phyloP scores from a whole-genome alignment of 78 protist genomes.

The Fonticula alba region DNA sequence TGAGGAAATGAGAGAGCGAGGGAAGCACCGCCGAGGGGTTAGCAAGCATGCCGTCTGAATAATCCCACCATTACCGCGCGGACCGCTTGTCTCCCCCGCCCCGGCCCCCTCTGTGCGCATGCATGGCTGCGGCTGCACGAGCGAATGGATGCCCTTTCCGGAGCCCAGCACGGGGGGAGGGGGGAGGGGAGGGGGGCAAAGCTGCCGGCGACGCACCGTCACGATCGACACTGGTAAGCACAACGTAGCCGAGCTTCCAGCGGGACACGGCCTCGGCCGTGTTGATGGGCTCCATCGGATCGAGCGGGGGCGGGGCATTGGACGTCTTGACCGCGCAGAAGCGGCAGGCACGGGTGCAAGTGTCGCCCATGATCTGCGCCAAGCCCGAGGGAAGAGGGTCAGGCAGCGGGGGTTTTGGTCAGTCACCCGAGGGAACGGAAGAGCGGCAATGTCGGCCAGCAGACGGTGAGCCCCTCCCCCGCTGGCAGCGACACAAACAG shows the following conservation, averaged over 20 bases:
- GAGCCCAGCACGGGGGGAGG: not conserved
- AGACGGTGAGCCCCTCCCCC: no score
- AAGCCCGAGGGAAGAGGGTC: not conserved
- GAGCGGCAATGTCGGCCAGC: no score
- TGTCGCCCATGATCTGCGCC: slow-evolving; percentile 64
- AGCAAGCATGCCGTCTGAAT: not conserved
- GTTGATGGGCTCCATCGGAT: slow-evolving; percentile 58
- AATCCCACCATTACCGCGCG: not conserved
- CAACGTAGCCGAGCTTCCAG: slow-evolving; percentile 76
- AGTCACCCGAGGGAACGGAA: not conserved
- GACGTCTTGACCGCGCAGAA: slow-evolving; percentile 73
- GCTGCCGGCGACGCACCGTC: slow-evolving; percentile 27
- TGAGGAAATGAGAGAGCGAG: not conserved
- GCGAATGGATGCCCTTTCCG: not conserved
- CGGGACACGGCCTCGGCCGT: slow-evolving; percentile 36
- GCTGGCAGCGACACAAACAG: no score
- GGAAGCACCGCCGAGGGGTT: not conserved
- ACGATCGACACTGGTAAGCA: slow-evolving; percentile 73
- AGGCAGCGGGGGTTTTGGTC: not conserved
- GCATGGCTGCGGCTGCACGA: not conserved
- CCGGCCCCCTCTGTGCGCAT: no score
- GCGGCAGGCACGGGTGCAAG: slow-evolving; percentile 78
- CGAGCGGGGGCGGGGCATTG: slow-evolving; percentile 56
- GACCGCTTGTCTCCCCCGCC: no score
- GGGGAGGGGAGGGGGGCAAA: not conserved